Percentiles rank a stretch among this genome's conserved stretches.
phyloP scores from a whole-genome alignment of 768 basidiomycete genomes.

The Boletus barrowsii region DNA sequence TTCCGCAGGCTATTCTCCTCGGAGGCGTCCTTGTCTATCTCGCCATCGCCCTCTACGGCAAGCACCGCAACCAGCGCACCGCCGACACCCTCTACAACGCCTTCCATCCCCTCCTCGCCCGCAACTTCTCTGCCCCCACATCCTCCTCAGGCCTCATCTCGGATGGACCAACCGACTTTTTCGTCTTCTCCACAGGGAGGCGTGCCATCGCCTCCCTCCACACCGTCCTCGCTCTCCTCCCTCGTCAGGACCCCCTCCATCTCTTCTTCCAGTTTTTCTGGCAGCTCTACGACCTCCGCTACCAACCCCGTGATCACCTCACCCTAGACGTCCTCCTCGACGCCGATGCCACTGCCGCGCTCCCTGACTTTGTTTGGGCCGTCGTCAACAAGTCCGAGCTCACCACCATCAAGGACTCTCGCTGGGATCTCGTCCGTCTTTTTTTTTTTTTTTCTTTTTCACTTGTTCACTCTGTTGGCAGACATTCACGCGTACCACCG shows the following conservation, averaged over 20 bases:
- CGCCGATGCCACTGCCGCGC: conserved; percentile 32
- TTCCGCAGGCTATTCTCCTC: conserved; percentile 60
- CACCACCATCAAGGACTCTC: conserved; percentile 57
- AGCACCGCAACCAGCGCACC: conserved; percentile 51
- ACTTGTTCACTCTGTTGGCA: conserved; percentile 28
- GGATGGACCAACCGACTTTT: conserved; percentile 79
- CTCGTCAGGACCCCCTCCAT: conserved; percentile 82
- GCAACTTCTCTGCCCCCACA: conserved; percentile 73
- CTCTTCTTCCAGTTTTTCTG: conserved; percentile 56
- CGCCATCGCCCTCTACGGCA: conserved; percentile 57
- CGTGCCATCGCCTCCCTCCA: conserved; percentile 75
- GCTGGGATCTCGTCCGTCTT: conserved; percentile 85
- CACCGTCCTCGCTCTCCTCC: conserved; percentile 71
- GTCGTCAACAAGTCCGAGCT: conserved; percentile 80
- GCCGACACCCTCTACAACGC: conserved; percentile 67
- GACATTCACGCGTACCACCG: conserved; percentile 82
- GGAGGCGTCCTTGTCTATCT: conserved; percentile 54
- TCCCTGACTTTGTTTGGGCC: conserved; percentile 79
- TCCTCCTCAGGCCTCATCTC: conserved; percentile 49
- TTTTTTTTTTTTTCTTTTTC: not conserved
- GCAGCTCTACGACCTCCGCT: conserved; percentile 74
- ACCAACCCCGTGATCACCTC: conserved; percentile 63
- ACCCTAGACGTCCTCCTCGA: conserved; percentile 77
- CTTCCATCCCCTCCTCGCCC: conserved; percentile 53
- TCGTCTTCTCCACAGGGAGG: conserved; percentile 85